These are phyloP conservation scores for Agaricus subrufescens DNA, from an alignment of 768 basidiomycete species.

Conservation along the genomic window DNA sequence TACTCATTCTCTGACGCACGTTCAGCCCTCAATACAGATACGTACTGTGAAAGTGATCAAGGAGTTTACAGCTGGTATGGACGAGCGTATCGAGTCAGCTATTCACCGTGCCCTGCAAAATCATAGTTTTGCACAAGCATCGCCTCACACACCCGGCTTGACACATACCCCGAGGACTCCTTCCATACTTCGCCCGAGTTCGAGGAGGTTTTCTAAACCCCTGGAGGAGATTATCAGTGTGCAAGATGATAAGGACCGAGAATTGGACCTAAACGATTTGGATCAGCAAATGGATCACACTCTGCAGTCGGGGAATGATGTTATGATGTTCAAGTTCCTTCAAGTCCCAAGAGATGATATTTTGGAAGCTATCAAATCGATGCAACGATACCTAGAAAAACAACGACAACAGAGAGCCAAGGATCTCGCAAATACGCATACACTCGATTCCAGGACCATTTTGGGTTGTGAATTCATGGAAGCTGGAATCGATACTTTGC, in stretches of 20 bases:
- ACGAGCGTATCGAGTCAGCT: constrained; percentile 36
- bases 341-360: constrained; percentile 63
- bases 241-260: constrained; percentile 7
- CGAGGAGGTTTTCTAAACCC: background rate
- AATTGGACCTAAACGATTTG: constrained; percentile 80
- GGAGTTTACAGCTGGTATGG: constrained; percentile 22
- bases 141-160: background rate
- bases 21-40: constrained; percentile 31
- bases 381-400: constrained; percentile 44
- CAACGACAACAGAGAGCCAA: constrained; percentile 1
- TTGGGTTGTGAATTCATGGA: constrained; percentile 71
- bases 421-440: background rate
- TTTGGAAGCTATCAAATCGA: constrained; percentile 74
- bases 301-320: constrained; percentile 69
- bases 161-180: constrained; percentile 5
- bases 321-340: constrained; percentile 55
- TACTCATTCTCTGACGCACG: background rate
- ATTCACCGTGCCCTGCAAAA: constrained; percentile 30
- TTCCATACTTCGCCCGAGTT: constrained; percentile 1
- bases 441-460: constrained; percentile 33
- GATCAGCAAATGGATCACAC: constrained; percentile 75
- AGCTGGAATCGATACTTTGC: constrained; percentile 65
- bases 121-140: constrained; percentile 22
- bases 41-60: constrained; percentile 49
- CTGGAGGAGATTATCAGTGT: constrained; percentile 6